These are phyloP conservation scores for Haplosporangium sp. DNA, from an alignment of 371 early-diverging fungal genomes.

Conservation along the genomic window DNA sequence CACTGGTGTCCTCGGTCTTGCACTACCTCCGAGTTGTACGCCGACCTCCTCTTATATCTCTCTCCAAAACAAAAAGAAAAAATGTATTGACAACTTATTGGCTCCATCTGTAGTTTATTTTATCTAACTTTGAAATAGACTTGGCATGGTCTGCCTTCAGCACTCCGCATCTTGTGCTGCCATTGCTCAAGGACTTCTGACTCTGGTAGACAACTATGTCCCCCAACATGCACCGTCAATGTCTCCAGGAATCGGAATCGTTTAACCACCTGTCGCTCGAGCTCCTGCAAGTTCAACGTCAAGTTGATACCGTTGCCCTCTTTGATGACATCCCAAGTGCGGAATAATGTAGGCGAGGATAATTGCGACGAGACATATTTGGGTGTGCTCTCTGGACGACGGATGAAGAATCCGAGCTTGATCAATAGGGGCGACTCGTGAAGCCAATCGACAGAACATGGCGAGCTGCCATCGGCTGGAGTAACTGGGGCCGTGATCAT, in stretches of 20 bases:
- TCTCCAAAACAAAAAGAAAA: conserved; percentile 12
- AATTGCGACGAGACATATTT: background rate
- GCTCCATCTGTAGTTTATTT: no score
- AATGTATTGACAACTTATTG: background rate
- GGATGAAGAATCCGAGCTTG: background rate
- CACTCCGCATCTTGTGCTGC: background rate
- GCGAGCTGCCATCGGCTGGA: background rate
- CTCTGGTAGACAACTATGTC: background rate
- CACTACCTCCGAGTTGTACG: conserved; percentile 55
- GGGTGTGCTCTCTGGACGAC: background rate
- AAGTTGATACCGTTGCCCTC: background rate
- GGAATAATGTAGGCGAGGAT: background rate
- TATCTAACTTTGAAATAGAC: no score
- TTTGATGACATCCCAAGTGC: background rate
- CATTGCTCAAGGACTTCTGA: background rate
- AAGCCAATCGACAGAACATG: background rate
- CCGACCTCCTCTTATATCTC: conserved; percentile 27
- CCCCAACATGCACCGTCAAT: background rate
- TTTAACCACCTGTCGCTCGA: conserved; percentile 7
- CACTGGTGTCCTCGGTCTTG: conserved; percentile 56
- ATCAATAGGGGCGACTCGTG: background rate
- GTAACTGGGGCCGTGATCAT: background rate
- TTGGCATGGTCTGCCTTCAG: background rate
- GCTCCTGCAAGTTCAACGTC: background rate
- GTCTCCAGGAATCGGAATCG: conserved; percentile 28